A percentile compares a stretch with the other conserved stretches of the same genome.
phyloP scores from a whole-genome alignment of 805 yeast species.

The Pichia gijzeniarum region DNA sequence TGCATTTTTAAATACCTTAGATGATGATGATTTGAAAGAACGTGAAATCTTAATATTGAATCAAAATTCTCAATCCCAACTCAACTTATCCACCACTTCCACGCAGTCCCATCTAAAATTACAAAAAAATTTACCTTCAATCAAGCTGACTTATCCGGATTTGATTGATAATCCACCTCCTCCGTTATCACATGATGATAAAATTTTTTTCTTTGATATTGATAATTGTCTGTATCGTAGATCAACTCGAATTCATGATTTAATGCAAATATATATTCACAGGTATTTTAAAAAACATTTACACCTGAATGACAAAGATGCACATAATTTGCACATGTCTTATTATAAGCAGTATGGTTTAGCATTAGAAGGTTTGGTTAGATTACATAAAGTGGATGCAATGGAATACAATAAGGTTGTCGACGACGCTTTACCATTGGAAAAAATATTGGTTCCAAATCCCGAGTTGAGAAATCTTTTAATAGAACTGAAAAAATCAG shows the following conservation, averaged over 20 bases:
- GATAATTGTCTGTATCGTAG: conserved; percentile 86
- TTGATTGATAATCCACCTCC: conserved; percentile 20
- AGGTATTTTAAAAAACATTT: conserved; percentile 67
- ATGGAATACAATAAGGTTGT: conserved; percentile 81
- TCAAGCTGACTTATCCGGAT: conserved; percentile 23
- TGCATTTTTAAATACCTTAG: background rate
- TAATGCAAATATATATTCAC: conserved; percentile 85
- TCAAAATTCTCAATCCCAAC: conserved; percentile 17
- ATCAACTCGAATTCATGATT: conserved; percentile 68
- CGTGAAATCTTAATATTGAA: conserved; percentile 15
- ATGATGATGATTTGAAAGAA: conserved; percentile 16
- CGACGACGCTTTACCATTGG: conserved; percentile 88
- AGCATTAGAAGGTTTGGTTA: conserved; percentile 83
- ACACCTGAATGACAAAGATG: conserved; percentile 61
- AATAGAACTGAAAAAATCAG: conserved; percentile 34
- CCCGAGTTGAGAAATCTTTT: conserved; percentile 47
- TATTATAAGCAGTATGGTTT: conserved; percentile 87
- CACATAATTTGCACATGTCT: conserved; percentile 58
- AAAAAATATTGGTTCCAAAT: conserved; percentile 65
- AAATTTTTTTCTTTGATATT: conserved; percentile 76
- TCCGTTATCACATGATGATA: conserved; percentile 18
- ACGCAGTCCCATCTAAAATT: background rate
- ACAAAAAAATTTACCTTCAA: conserved; percentile 19
- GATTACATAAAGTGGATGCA: conserved; percentile 72
- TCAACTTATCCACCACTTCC: background rate